Base-by-base conservation (phyloP, 176 grass and related monocot genomes). In the Rhynchospora breviuscula region DNA sequence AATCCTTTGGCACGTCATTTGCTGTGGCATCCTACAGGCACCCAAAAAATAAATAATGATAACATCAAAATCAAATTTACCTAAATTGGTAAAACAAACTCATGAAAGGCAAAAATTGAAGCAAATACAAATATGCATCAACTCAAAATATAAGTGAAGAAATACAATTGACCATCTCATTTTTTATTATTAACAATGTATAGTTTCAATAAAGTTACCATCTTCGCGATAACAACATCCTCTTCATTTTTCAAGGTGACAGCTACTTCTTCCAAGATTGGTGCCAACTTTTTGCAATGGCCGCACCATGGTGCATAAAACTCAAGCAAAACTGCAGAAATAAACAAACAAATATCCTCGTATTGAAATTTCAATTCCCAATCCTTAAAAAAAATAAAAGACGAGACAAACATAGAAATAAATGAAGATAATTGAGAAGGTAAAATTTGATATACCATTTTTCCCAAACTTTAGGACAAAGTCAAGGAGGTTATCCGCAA, bases 231-330 rank as follows among this genome's bases (percentile, higher is more conserved):
- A 62, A 98, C 54, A 29, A 98, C 88, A 61, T 94, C 95, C 35
- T 87, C 84, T 13, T 98, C 90, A 9, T 91, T 92, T 87, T 89
- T 59, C 81, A 98, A 90, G 8, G 84, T 72, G 45, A 87, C 77
- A 15, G 95, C 95, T 71, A 89, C 92, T 91, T 94, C 95, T 1
- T 98, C 92, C 45, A 98, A 76, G 79, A 94, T 90, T 12, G 92
- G 90, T 7, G 86, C 92, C 56, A 98, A 17, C 84, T 94, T 94
- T 90, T 98, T 94, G 87, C 95, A 98, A 84, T 98, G 95, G 68
- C 92, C 92, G 29, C 95, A 98, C 95, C 95, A 98, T 52, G 95
- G 95, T 10, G 95, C 95, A 84, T 98, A 98, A 78, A 98, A 94
- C n/a, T 98, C 95, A 43, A 98, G 81, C 59, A 98, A 75, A 70